Conservation (phyloP, 192 early-diverging fungal genomes). For the Rhizophagus prolifer region DNA sequence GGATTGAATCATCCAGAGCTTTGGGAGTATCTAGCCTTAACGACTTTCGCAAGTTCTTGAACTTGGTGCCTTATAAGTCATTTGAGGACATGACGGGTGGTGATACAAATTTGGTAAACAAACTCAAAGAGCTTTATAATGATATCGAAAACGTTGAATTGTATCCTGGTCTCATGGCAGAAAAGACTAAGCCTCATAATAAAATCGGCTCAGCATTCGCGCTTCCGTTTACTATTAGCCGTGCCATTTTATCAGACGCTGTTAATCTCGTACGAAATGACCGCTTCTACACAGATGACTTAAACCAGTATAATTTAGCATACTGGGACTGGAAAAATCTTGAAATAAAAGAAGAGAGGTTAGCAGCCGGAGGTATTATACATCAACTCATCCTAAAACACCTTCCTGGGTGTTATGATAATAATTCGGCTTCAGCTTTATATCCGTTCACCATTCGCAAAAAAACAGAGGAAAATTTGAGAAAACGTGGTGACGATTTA, state of each 20-base stretch:
- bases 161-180: slow-evolving; percentile 49
- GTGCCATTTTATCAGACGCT: slow-evolving; percentile 50
- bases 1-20: slow-evolving; percentile 42
- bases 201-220: slow-evolving; percentile 29
- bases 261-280: slow-evolving; percentile 49
- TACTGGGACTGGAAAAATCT: slow-evolving; percentile 45
- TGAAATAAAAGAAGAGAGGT: background rate
- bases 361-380: background rate
- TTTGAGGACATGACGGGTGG: slow-evolving; percentile 41
- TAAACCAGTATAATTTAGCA: slow-evolving; percentile 42
- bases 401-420: background rate
- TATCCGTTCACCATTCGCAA: background rate
- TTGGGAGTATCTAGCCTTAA: slow-evolving; percentile 49
- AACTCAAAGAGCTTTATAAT: slow-evolving; percentile 43
- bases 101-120: slow-evolving; percentile 25
- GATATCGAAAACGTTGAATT: slow-evolving; percentile 45
- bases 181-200: slow-evolving; percentile 39
- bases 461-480: background rate
- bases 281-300: slow-evolving; percentile 44
- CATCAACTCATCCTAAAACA: background rate
- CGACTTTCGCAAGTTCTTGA: slow-evolving; percentile 42
- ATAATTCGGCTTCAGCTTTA: background rate
- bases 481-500: no score
- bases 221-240: slow-evolving; percentile 44
- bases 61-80: slow-evolving; percentile 34